Evolutionary conservation across 2,329 filamentous ascomycete species (phyloP).

Genomic region (Colletotrichum karsti): DNA sequence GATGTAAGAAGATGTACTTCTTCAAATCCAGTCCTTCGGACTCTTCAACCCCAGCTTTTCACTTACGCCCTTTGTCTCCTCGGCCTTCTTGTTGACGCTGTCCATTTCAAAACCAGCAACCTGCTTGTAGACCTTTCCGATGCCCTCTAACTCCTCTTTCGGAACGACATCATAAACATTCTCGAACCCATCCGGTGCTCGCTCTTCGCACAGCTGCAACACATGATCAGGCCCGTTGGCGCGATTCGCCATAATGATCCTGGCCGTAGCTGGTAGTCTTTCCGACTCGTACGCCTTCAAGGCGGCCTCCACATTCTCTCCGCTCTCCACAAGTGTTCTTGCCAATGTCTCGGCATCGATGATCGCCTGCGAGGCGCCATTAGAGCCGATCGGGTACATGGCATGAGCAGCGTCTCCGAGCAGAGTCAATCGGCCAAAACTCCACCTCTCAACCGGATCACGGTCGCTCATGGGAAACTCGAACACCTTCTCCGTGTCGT

Average conservation of each 20-base stretch:
- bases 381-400: slow-evolving; percentile 31
- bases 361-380: slow-evolving; percentile 26
- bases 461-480: slow-evolving; percentile 29
- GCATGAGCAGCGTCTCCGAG: slow-evolving; percentile 31
- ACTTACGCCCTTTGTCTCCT: not conserved
- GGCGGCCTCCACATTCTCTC: not conserved
- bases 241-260: slow-evolving; percentile 9
- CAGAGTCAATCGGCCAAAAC: slow-evolving; percentile 27
- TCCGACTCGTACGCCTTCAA: slow-evolving; percentile 10
- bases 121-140: slow-evolving; percentile 11
- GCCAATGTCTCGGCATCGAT: slow-evolving; percentile 14
- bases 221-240: slow-evolving; percentile 14
- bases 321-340: not conserved
- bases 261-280: slow-evolving; percentile 7
- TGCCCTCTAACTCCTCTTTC: slow-evolving; percentile 3
- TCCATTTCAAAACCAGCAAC: slow-evolving; percentile 20
- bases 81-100: slow-evolving; percentile 2
- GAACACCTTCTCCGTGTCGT: slow-evolving; percentile 7
- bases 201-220: slow-evolving; percentile 10
- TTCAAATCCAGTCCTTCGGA: slow-evolving; percentile 1
- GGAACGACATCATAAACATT: slow-evolving; percentile 15
- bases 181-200: slow-evolving; percentile 2
- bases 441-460: slow-evolving; percentile 29
- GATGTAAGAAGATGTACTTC: too few species aligned
- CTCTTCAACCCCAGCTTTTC: not conserved